A percentile compares a stretch with the other conserved stretches of the same genome.
Evolutionary conservation across 768 basidiomycete genomes (phyloP).

Genomic region (Pisolithus albus): DNA sequence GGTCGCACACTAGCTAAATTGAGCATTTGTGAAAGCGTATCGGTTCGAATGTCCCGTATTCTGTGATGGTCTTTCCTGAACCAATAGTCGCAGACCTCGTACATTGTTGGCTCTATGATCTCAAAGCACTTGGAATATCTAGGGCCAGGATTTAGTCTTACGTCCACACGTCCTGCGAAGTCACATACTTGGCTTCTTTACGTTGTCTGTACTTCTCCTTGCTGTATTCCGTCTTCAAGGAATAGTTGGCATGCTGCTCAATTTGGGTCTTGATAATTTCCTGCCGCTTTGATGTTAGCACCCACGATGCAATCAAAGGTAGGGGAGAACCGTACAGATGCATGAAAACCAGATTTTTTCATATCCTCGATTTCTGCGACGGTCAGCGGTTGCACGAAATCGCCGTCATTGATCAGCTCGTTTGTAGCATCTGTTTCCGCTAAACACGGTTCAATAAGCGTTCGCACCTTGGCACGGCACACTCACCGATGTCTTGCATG

Average conservation of each 20-base stretch:
- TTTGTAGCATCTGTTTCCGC: conserved; percentile 98
- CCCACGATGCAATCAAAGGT: conserved; percentile 1
- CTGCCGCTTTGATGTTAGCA: conserved; percentile 33
- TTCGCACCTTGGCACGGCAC: conserved; percentile 1
- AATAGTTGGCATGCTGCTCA: conserved; percentile 85
- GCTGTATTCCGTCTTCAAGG: conserved; percentile 94
- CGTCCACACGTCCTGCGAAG: neutral
- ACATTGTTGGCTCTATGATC: conserved; percentile 79
- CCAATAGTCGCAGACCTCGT: conserved; percentile 87
- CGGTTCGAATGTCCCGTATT: conserved; percentile 78
- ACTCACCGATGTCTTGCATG: conserved; percentile 72
- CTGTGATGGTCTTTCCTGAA: conserved; percentile 75
- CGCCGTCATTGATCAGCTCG: conserved; percentile 86
- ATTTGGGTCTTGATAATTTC: conserved; percentile 96
- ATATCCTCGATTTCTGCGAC: conserved; percentile 77
- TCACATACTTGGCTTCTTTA: conserved; percentile 88
- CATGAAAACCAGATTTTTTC: conserved; percentile 76
- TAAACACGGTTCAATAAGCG: conserved; percentile 24
- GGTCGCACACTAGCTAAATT: conserved; percentile 78
- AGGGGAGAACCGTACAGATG: conserved; percentile 45
- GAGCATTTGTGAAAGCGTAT: conserved; percentile 85
- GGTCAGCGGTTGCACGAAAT: conserved; percentile 78
- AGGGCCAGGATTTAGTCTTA: conserved; percentile 1
- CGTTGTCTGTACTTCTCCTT: conserved; percentile 98
- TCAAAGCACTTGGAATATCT: conserved; percentile 87